Evolutionary conservation across 805 yeast species (phyloP).

Genomic region (Ogataea haglerorum): DNA sequence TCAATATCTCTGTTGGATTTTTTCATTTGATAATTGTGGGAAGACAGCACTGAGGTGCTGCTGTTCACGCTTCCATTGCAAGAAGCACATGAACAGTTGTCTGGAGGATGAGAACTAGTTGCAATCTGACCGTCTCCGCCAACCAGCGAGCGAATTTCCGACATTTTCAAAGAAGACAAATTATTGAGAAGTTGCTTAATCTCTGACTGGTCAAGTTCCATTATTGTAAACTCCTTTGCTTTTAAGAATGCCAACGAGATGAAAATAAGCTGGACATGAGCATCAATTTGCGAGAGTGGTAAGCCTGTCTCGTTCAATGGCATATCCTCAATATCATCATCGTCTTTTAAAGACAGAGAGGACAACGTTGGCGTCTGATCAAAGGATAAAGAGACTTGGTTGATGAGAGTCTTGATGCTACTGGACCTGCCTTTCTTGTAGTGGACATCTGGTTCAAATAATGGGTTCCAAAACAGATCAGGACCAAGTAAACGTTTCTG

Average conservation of each 20-base stretch:
- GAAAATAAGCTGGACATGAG: conserved; percentile 74
- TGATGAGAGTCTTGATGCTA: conserved; percentile 30
- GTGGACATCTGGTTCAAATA: conserved; percentile 24
- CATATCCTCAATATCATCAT: conserved; percentile 25
- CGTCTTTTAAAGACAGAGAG: conserved; percentile 15
- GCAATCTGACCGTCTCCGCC: conserved; percentile 17
- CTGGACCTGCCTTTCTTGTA: conserved; percentile 27
- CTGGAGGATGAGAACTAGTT: neutral
- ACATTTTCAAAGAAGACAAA: conserved; percentile 41
- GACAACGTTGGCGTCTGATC: conserved; percentile 31
- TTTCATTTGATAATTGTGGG: conserved; percentile 14
- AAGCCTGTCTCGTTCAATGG: conserved; percentile 22
- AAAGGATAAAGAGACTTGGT: conserved; percentile 21
- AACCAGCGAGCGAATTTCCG: conserved; percentile 28
- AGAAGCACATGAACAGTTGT: conserved; percentile 8
- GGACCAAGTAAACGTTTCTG: conserved; percentile 42
- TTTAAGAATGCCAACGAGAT: conserved; percentile 75
- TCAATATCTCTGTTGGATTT: conserved; percentile 55
- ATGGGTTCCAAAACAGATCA: conserved; percentile 61
- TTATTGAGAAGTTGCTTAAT: conserved; percentile 72
- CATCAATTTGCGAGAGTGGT: conserved; percentile 62
- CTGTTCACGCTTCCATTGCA: conserved; percentile 13
- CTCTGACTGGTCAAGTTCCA: conserved; percentile 89
- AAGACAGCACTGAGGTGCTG: conserved; percentile 2
- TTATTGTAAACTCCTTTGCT: conserved; percentile 70